These are phyloP conservation scores for Veloporphyrellus conicus DNA, from an alignment of 1,284 basidiomycete species.

Conservation along the genomic window DNA sequence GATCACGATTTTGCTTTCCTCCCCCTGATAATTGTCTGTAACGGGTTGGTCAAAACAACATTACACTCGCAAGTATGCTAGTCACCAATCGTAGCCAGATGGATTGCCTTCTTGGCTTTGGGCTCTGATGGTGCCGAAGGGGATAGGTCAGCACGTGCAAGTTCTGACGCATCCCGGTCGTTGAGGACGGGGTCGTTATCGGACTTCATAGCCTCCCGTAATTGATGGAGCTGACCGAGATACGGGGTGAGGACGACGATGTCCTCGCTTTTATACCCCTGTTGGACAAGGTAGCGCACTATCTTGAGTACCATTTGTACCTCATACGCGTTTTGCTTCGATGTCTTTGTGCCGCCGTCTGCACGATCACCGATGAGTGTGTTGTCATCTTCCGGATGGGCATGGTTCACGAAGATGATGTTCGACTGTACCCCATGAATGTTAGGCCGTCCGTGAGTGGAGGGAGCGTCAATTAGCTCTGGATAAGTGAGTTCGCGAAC, in stretches of 20 bases:
- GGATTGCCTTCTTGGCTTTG: slow-evolving; percentile 37
- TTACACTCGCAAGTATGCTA: neutral
- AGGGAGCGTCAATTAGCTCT: slow-evolving; percentile 50
- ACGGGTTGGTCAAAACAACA: neutral
- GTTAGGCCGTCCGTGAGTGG: slow-evolving; percentile 44
- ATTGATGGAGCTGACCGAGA: slow-evolving; percentile 51
- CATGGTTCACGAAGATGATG: slow-evolving; percentile 55
- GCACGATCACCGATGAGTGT: slow-evolving; percentile 36
- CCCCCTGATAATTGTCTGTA: slow-evolving; percentile 59
- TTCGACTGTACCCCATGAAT: slow-evolving; percentile 52
- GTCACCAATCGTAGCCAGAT: slow-evolving; percentile 56
- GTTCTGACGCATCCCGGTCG: slow-evolving; percentile 53
- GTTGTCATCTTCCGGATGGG: slow-evolving; percentile 49
- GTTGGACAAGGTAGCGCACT: slow-evolving; percentile 55
- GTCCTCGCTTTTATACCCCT: slow-evolving; percentile 55
- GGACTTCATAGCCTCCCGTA: slow-evolving; percentile 41
- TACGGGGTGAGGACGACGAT: slow-evolving; percentile 63
- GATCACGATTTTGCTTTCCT: slow-evolving; percentile 61
- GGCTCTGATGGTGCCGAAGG: slow-evolving; percentile 18
- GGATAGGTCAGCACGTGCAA: slow-evolving; percentile 49
- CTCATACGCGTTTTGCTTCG: slow-evolving; percentile 56
- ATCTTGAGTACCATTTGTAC: slow-evolving; percentile 57
- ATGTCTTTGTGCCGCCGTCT: slow-evolving; percentile 44
- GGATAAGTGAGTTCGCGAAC: slow-evolving; percentile 58
- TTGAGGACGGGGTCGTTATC: slow-evolving; percentile 55